phyloP scores from a whole-genome alignment of 768 basidiomycete genomes.

The Russula earlei region DNA sequence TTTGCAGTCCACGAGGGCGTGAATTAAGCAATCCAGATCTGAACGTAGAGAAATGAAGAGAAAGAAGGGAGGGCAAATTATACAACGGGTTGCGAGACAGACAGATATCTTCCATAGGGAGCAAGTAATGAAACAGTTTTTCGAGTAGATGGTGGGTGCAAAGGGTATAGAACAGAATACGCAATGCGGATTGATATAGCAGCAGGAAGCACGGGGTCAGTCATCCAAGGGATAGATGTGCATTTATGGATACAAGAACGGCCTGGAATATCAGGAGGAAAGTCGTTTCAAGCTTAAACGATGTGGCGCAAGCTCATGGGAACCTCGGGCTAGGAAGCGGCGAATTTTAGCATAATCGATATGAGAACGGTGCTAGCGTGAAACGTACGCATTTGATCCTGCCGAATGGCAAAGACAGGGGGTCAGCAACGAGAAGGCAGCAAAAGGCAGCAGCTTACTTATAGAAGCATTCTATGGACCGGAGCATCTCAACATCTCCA shows the following conservation, averaged over 20 bases:
- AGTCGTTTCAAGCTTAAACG: constrained; percentile 44
- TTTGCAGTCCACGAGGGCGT: constrained; percentile 21
- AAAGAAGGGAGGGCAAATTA: constrained; percentile 36
- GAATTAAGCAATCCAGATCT: constrained; percentile 22
- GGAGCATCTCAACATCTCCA: constrained; percentile 96
- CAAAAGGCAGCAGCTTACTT: constrained; percentile 42
- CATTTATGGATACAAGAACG: constrained; percentile 79
- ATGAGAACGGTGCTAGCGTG: not conserved
- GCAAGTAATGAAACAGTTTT: constrained; percentile 60
- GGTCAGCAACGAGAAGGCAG: constrained; percentile 1
- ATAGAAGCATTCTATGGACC: constrained; percentile 98
- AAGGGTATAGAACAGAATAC: constrained; percentile 64
- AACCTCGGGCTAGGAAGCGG: constrained; percentile 67
- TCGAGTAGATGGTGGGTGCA: constrained; percentile 38
- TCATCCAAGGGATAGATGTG: constrained; percentile 30
- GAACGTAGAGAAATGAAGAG: constrained; percentile 18
- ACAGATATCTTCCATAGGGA: constrained; percentile 30
- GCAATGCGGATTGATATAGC: constrained; percentile 38
- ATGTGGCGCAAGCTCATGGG: constrained; percentile 85
- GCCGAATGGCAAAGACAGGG: constrained; percentile 6
- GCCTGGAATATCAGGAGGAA: constrained; percentile 30
- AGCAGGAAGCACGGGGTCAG: constrained; percentile 31
- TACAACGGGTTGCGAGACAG: constrained; percentile 52
- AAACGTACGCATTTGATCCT: constrained; percentile 70
- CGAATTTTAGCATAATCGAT: constrained; percentile 20